Percentiles rank a stretch among this genome's conserved stretches.
These are phyloP conservation scores for Scheffersomyces stipitis DNA, from an alignment of 805 yeast species.

Conservation along the genomic window DNA sequence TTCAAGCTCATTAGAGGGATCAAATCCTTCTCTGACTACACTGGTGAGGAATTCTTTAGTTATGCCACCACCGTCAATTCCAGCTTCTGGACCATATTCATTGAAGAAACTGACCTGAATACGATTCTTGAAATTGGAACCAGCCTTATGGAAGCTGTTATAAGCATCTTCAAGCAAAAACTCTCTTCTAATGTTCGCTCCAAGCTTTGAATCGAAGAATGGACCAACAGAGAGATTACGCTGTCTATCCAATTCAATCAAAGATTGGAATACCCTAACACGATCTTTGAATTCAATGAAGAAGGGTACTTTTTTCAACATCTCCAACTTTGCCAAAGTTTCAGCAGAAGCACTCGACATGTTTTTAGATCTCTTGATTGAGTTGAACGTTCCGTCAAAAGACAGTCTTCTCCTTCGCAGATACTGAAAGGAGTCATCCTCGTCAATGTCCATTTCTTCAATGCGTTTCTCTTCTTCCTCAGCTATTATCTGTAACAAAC, in stretches of 20 bases:
- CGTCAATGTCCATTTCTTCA: constrained; percentile 13
- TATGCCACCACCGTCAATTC: constrained; percentile 96
- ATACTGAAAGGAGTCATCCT: constrained; percentile 12
- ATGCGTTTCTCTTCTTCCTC: constrained; percentile 42
- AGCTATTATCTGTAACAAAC: constrained; percentile 35
- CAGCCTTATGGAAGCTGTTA: constrained; percentile 50
- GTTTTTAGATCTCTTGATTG: neutral
- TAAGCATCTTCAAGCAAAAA: constrained; percentile 75
- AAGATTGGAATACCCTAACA: constrained; percentile 66
- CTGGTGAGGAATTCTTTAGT: constrained; percentile 87
- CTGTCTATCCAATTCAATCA: constrained; percentile 56
- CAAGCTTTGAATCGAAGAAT: constrained; percentile 20
- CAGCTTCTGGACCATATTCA: constrained; percentile 76
- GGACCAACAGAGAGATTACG: constrained; percentile 12
- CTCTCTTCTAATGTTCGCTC: constrained; percentile 67
- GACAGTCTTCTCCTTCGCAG: constrained; percentile 9
- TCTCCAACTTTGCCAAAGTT: constrained; percentile 36
- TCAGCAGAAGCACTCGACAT: constrained; percentile 5
- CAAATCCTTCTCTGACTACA: constrained; percentile 68
- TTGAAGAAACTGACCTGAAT: constrained; percentile 68
- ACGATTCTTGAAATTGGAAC: constrained; percentile 55
- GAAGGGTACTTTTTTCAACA: constrained; percentile 70
- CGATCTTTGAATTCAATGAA: constrained; percentile 75
- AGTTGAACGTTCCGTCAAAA: constrained; percentile 5
- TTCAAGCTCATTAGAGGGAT: constrained; percentile 23